Conservation (phyloP, 1,284 basidiomycete species). For the Rhodotorula sp. region DNA sequence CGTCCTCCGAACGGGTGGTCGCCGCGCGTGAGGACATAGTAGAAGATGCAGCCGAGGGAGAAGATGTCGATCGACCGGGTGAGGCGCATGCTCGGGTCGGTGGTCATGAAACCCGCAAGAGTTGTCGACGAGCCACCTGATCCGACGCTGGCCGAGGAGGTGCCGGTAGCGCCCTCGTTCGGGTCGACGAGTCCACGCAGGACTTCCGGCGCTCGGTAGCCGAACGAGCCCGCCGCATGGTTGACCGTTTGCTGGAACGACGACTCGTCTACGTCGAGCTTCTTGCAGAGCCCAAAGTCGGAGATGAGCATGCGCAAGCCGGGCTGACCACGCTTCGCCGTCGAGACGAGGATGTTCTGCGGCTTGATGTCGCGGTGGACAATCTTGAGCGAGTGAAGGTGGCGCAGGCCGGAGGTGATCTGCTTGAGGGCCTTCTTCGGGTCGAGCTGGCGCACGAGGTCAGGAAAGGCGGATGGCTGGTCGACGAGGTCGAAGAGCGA, state of each 20-base stretch:
- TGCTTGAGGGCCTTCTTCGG: constrained; percentile 84
- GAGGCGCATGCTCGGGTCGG: constrained; percentile 60
- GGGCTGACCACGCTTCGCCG: constrained; percentile 53
- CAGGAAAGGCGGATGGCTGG: constrained; percentile 59
- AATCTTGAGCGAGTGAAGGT: constrained; percentile 91
- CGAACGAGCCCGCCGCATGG: constrained; percentile 75
- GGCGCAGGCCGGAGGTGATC: constrained; percentile 80
- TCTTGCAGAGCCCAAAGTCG: constrained; percentile 91
- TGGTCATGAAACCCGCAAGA: constrained; percentile 12
- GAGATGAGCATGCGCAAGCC: constrained; percentile 83
- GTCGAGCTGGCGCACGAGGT: constrained; percentile 68
- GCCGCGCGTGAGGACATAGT: constrained; percentile 82
- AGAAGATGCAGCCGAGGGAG: constrained; percentile 87
- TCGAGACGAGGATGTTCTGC: constrained; percentile 92
- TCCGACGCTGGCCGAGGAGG: constrained; percentile 20
- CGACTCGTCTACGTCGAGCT: constrained; percentile 86
- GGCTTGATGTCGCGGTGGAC: constrained; percentile 98
- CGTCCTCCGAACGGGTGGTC: constrained; percentile 86
- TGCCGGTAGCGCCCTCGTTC: constrained; percentile 56
- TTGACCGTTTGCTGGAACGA: constrained; percentile 78
- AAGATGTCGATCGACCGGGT: constrained; percentile 95
- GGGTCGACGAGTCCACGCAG: constrained; percentile 84
- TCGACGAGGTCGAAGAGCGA: constrained; percentile 92
- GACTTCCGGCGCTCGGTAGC: constrained; percentile 93
- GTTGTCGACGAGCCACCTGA: constrained; percentile 29